These are phyloP conservation scores for Paracamarosporium sp. DNA, from an alignment of 2,329 filamentous ascomycete species.

Conservation along the genomic window DNA sequence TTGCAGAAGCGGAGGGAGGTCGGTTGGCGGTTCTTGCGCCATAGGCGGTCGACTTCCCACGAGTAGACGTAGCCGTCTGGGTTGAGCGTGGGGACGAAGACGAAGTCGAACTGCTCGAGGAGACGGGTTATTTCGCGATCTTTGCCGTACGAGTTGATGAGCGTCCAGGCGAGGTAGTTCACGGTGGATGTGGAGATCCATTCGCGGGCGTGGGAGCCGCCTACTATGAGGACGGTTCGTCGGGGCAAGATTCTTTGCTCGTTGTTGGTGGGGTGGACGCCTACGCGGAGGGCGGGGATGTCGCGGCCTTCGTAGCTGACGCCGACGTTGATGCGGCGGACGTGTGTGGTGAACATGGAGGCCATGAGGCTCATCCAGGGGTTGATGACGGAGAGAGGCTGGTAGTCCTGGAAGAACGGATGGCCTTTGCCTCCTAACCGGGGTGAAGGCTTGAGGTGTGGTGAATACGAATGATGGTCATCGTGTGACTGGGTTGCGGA, in stretches of 20 bases:
- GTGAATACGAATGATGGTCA: conserved; percentile 32
- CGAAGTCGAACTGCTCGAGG: conserved; percentile 82
- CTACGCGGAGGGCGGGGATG: conserved; percentile 81
- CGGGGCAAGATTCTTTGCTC: conserved; percentile 58
- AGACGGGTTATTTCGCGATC: conserved; percentile 73
- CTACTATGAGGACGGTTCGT: conserved; percentile 81
- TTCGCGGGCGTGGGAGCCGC: conserved; percentile 90
- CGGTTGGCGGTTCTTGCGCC: conserved; percentile 91
- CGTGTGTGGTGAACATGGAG: conserved; percentile 86
- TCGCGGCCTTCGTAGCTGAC: conserved; percentile 86
- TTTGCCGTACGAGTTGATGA: conserved; percentile 85
- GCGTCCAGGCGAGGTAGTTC: conserved; percentile 86
- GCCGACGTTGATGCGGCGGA: conserved; percentile 78
- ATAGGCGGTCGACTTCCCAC: conserved; percentile 89
- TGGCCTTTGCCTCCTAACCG: conserved; percentile 56
- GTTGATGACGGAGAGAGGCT: conserved; percentile 81
- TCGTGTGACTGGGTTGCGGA: conserved; percentile 36
- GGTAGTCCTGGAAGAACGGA: conserved; percentile 91
- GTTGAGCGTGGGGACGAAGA: conserved; percentile 88
- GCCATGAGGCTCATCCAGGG: conserved; percentile 91
- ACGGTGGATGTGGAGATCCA: conserved; percentile 96
- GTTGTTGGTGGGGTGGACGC: conserved; percentile 62
- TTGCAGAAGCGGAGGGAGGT: conserved; percentile 83
- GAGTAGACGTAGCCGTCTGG: conserved; percentile 95
- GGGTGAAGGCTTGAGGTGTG: conserved; percentile 33